Evolutionary conservation across 148 eudicot species (phyloP).

Genomic region (Chenopodium album): DNA sequence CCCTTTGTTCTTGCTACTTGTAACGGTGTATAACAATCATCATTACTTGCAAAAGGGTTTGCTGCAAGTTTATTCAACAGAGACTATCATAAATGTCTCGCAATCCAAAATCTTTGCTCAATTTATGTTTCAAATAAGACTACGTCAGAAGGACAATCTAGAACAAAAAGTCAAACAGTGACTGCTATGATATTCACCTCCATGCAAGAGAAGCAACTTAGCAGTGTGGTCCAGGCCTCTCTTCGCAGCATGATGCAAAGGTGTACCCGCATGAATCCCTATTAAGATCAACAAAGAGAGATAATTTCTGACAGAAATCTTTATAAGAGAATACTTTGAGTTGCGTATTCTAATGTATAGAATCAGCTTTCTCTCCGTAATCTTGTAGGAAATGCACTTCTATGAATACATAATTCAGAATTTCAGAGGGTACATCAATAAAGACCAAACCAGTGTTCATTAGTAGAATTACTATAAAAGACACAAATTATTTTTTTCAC

Average conservation of each 20-base stretch:
- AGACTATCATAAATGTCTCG: neutral
- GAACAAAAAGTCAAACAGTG: neutral
- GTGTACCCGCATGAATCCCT: conserved; percentile 63
- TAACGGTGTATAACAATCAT: conserved; percentile 58
- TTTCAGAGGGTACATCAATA: neutral
- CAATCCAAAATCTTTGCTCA: neutral
- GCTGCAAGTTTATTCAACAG: conserved; percentile 35
- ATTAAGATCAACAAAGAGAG: neutral
- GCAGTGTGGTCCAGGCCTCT: conserved; percentile 50
- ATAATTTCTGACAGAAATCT: no score
- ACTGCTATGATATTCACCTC: conserved; percentile 34
- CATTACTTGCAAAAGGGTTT: conserved; percentile 50
- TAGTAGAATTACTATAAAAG: neutral
- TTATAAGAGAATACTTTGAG: neutral
- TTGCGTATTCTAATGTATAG: no score
- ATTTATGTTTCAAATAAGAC: neutral
- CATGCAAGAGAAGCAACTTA: conserved; percentile 49
- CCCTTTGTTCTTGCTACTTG: conserved; percentile 57
- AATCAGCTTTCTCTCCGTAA: neutral
- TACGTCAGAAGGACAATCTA: neutral
- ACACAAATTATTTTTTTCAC: neutral
- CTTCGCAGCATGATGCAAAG: conserved; percentile 67
- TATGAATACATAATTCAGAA: neutral
- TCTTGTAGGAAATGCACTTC: neutral
- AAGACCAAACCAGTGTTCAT: no score